Conservation (phyloP, 108 stramenopile species). For the Seminavis robusta region DNA sequence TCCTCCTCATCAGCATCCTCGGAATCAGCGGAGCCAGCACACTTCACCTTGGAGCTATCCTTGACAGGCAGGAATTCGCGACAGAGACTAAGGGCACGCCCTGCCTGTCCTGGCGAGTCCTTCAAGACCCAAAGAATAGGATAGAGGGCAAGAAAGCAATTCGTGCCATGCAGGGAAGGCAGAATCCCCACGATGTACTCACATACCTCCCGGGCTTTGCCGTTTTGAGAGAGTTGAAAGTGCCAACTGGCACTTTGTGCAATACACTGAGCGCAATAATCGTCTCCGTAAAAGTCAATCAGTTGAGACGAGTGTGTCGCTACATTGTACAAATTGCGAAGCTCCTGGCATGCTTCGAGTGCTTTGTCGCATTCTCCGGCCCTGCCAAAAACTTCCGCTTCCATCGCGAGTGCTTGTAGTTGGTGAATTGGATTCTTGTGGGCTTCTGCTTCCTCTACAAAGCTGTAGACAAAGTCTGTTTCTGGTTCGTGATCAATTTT, state of each 20-base stretch:
- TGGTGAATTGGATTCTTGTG: conserved; percentile 55
- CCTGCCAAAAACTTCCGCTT: conserved; percentile 52
- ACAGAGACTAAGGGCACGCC: too few species aligned
- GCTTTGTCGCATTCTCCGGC: conserved; percentile 49
- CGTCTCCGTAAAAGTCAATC: conserved; percentile 50
- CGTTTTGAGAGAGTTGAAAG: conserved; percentile 40
- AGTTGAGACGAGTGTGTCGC: conserved; percentile 48
- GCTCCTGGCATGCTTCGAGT: conserved; percentile 14
- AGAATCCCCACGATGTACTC: conserved; percentile 45
- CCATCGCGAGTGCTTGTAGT: conserved; percentile 59
- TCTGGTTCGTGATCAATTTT: conserved; percentile 46
- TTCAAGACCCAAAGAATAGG: conserved; percentile 50
- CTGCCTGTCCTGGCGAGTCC: too few species aligned
- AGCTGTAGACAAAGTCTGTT: conserved; percentile 39
- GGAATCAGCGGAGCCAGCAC: conserved; percentile 43
- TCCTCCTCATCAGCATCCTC: conserved; percentile 37
- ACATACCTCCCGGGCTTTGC: conserved; percentile 51
- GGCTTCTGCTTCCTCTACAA: conserved; percentile 47
- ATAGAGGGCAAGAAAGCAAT: conserved; percentile 49
- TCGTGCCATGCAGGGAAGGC: conserved; percentile 47
- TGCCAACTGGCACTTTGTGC: conserved; percentile 34
- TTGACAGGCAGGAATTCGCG: conserved; percentile 35
- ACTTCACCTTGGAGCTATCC: conserved; percentile 27
- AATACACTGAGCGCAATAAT: conserved; percentile 35
- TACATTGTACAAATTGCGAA: conserved; percentile 28